Percentiles rank a stretch among this genome's conserved stretches.
These are phyloP conservation scores for Penicillium sp. DNA, from an alignment of 2,329 filamentous ascomycete species.

Conservation along the genomic window DNA sequence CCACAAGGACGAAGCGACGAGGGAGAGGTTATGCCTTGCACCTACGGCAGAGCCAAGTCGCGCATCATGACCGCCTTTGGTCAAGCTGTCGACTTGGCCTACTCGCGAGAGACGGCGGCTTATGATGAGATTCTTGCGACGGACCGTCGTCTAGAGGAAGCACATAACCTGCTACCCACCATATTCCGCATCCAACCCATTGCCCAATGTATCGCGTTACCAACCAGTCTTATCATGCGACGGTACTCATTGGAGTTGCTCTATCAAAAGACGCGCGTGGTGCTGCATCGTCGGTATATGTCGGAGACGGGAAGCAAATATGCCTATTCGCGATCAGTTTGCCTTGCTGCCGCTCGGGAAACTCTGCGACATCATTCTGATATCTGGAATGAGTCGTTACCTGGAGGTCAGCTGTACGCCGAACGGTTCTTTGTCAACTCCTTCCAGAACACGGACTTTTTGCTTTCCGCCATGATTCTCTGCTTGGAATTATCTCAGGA, in stretches of 20 bases:
- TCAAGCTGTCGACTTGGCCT: slow-evolving; percentile 46
- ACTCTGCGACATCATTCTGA: slow-evolving; percentile 58
- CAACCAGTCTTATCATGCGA: slow-evolving; percentile 58
- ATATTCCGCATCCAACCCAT: slow-evolving; percentile 36
- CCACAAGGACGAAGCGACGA: slow-evolving; percentile 59
- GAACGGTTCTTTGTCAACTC: slow-evolving; percentile 65
- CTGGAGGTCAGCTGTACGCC: slow-evolving; percentile 60
- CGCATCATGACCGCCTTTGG: slow-evolving; percentile 46
- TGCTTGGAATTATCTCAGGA: slow-evolving; percentile 53
- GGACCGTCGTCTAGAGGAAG: slow-evolving; percentile 45
- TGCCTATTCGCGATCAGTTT: slow-evolving; percentile 53
- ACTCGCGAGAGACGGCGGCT: slow-evolving; percentile 40
- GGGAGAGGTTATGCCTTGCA: slow-evolving; percentile 58
- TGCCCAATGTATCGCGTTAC: slow-evolving; percentile 53
- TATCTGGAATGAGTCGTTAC: slow-evolving; percentile 58
- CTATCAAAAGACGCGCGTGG: slow-evolving; percentile 58
- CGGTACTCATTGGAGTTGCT: slow-evolving; percentile 59
- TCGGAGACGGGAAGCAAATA: slow-evolving; percentile 47
- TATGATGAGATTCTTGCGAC: slow-evolving; percentile 47
- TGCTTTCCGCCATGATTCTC: slow-evolving; percentile 66
- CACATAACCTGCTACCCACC: slow-evolving; percentile 32
- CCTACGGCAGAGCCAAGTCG: slow-evolving; percentile 46
- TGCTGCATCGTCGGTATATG: slow-evolving; percentile 62
- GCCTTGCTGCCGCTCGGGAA: slow-evolving; percentile 55
- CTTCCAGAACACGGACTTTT: slow-evolving; percentile 65